A percentile compares a stretch with the other conserved stretches of the same genome.
Conservation (phyloP, 2,329 filamentous ascomycete species). For the Cryphonectria japonica region DNA sequence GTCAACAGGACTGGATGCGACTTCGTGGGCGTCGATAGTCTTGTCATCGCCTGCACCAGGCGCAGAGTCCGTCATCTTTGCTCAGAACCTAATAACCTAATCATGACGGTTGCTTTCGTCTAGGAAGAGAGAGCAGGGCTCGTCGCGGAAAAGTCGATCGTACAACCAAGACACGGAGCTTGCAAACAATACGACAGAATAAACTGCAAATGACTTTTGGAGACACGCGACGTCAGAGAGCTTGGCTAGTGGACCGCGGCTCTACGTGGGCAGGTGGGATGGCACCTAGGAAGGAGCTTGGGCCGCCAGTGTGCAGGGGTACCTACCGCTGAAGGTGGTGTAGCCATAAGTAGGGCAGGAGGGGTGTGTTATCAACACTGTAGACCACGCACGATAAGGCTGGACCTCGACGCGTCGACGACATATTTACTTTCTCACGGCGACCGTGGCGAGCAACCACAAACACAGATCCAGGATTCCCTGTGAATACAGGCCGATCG, state of each 20-base stretch:
- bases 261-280: constrained; percentile 7
- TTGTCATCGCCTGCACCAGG: constrained; percentile 26
- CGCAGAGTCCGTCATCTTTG: constrained; percentile 30
- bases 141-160: background rate
- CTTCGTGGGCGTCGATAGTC: constrained; percentile 21
- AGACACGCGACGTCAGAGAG: constrained; percentile 26
- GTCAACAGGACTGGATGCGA: background rate
- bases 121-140: background rate
- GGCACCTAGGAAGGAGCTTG: background rate
- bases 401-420: constrained; percentile 17
- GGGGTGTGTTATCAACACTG: constrained; percentile 10
- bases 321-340: background rate
- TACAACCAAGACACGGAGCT: background rate
- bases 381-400: background rate
- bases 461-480: background rate
- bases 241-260: constrained; percentile 8
- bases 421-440: background rate
- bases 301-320: constrained; percentile 6
- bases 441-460: background rate
- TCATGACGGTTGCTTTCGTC: constrained; percentile 24
- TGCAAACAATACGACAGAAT: background rate
- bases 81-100: constrained; percentile 24
- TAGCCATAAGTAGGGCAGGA: background rate
- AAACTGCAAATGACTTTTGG: background rate
- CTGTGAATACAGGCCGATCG: background rate